These are phyloP conservation scores for Marchantia polymorpha DNA, from an alignment of 225 moss, liverwort and hornwort species.

Conservation along the genomic window DNA sequence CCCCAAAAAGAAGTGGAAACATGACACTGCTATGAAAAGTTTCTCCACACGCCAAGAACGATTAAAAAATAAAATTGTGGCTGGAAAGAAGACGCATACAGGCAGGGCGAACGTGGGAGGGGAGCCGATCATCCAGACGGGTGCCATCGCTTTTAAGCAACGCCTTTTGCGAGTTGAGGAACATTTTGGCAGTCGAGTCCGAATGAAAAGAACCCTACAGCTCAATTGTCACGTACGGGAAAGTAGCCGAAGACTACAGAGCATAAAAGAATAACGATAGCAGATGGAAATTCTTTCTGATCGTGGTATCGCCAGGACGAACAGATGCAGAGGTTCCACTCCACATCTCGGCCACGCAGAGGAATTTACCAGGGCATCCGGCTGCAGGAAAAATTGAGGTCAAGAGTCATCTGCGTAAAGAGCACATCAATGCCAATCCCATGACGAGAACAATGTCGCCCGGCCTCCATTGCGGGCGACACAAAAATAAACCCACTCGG, in stretches of 20 bases:
- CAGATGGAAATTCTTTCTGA: background rate
- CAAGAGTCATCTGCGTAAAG: background rate
- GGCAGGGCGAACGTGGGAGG: conserved; percentile 55
- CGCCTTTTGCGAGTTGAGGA: conserved; percentile 15
- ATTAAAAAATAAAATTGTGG: background rate
- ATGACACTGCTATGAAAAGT: background rate
- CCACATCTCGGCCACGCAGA: background rate
- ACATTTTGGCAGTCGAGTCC: conserved; percentile 15
- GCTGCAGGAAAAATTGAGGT: background rate
- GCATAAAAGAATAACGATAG: background rate
- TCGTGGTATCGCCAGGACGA: background rate
- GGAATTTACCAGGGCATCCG: background rate
- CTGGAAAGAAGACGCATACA: conserved; percentile 30
- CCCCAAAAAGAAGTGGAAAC: background rate
- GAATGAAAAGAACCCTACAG: background rate
- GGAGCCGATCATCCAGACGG: conserved; percentile 59
- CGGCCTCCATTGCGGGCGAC: background rate
- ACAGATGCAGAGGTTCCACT: background rate
- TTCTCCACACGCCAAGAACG: background rate
- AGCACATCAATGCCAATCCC: background rate
- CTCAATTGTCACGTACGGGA: background rate
- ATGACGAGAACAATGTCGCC: background rate
- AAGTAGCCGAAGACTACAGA: background rate
- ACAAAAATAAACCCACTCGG: background rate
- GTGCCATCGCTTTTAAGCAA: conserved; percentile 50